Conservation (phyloP, 2,329 filamentous ascomycete genomes). For the Monilinia polystroma region DNA sequence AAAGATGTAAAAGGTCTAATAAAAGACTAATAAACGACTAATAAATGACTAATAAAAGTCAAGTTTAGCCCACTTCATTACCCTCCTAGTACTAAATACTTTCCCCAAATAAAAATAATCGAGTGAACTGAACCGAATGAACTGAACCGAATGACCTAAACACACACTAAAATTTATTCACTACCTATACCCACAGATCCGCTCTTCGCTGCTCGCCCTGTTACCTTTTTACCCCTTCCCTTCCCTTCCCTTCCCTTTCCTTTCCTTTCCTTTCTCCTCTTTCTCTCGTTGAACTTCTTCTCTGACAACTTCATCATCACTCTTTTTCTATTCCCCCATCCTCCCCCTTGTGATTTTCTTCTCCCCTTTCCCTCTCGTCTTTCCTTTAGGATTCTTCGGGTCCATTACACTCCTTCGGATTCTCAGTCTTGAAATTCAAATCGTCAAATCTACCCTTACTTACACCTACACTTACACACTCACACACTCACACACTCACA, state of each 20-base stretch:
- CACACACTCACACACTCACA: neutral
- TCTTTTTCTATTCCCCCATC: neutral
- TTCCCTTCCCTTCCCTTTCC: conserved; percentile 10
- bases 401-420: conserved; percentile 44
- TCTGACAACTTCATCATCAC: conserved; percentile 21
- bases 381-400: conserved; percentile 46
- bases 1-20: no score
- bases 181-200: conserved; percentile 6
- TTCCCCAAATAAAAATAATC: no score
- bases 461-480: neutral
- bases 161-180: no score
- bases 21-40: no score
- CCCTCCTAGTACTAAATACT: no score
- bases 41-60: no score
- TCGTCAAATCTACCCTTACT: neutral
- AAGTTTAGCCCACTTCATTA: no score
- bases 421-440: conserved; percentile 29
- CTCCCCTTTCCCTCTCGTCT: conserved; percentile 39
- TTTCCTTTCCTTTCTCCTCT: conserved; percentile 16
- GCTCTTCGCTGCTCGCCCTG: neutral
- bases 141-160: no score
- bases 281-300: conserved; percentile 15
- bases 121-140: no score
- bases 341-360: conserved; percentile 29
- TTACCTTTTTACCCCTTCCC: neutral